Percentiles rank a stretch among this genome's conserved stretches.
These are phyloP conservation scores for Cyclanthera cordifolia DNA, from an alignment of 306 rosid genomes.

Conservation along the genomic window DNA sequence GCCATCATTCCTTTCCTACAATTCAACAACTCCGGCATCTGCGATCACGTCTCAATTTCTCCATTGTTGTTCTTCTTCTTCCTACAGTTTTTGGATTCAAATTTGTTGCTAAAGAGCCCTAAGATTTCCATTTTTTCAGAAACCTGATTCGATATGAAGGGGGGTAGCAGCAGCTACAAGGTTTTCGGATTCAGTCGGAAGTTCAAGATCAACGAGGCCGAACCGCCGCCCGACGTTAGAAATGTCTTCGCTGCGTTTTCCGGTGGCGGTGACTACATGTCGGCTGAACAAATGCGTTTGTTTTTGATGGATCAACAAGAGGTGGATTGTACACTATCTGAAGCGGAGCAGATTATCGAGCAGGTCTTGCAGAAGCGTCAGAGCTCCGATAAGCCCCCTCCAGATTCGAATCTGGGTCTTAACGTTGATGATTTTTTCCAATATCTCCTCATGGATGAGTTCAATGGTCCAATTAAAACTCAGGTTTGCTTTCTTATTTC, in stretches of 20 bases:
- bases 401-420: constrained; percentile 11
- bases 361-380: constrained; percentile 23
- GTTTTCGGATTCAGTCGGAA: constrained; percentile 50
- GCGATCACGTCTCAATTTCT: not conserved
- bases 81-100: not conserved
- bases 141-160: not conserved
- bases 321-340: constrained; percentile 21
- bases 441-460: constrained; percentile 36
- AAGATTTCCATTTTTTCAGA: not conserved
- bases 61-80: not conserved
- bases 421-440: constrained; percentile 49
- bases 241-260: constrained; percentile 34
- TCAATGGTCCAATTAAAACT: constrained; percentile 44
- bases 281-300: constrained; percentile 37
- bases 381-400: constrained; percentile 1
- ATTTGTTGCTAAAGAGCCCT: not conserved
- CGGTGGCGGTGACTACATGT: constrained; percentile 24
- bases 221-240: constrained; percentile 55
- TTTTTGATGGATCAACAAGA: constrained; percentile 55
- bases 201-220: constrained; percentile 44
- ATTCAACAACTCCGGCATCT: not conserved
- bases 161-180: constrained; percentile 36
- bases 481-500: constrained; percentile 28
- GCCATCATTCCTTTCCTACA: not conserved
- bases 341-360: constrained; percentile 26